Evolutionary conservation across 73 alveolate species (phyloP), one percentile per base, ranked within the genome.

Genomic region (Paramecium caudatum): DNA sequence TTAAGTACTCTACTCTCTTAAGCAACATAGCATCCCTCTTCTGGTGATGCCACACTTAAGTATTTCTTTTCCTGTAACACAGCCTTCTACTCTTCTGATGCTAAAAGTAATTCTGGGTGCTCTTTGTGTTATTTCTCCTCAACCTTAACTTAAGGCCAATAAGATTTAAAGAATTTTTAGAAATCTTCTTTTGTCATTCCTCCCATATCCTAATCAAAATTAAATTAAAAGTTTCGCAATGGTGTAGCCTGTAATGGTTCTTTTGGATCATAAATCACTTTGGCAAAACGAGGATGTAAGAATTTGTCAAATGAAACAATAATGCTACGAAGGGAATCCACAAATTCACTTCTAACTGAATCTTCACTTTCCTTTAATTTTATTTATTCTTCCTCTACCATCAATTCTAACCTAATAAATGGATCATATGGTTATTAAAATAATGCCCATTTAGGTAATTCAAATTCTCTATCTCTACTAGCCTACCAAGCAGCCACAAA

Each of bases 281-380:
- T 83, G 2, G 85, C 63, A 16, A 27, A 50, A 23, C 82, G 46
- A 27, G 92, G 92, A 33, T 50, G 84, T 23, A 83, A 37, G 21
- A 83, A 83, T 32, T 83, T 34, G 43, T 83, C 92, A 83, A 83
- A 83, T 33, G 85, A 83, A 8, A 74, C 61, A 21, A 83, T 74
- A 15, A 83, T 83, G 37, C 82, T 70, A 32, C 82, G 49, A 34
- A 34, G 61, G 5, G 69, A 39, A 47, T 83, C 82, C 4, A 49
- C 68, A 70, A 83, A 83, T 48, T 83, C 92, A 30, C 34, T 83
- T 15, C 36, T 83, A 34, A 83, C 46, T 1, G 61, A 32, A 32
- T 50, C 84, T 55, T 65, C 61, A 34, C 32, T 55, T 37, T 83
- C 92, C 21, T 70, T 83, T 5, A 83, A 55, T 61, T 83, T 83